Conservation (phyloP, 331 rosid species). For the Quercus phellos region DNA sequence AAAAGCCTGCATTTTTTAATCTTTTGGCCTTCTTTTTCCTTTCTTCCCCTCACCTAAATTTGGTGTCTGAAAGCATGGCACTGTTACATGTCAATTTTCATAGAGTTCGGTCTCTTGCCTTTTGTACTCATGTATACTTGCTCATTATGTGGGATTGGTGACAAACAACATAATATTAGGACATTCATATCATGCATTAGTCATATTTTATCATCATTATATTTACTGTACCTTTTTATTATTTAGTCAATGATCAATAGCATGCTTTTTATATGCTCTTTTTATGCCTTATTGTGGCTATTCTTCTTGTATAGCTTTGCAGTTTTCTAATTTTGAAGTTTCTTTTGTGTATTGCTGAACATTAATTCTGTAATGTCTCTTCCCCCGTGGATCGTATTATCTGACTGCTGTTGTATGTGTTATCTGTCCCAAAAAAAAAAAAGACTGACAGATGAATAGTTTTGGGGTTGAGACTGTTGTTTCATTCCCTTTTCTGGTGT, state of each 20-base stretch:
- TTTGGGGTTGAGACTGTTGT: too few species aligned
- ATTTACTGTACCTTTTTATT: slow-evolving; percentile 1
- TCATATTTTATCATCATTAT: slow-evolving; percentile 17
- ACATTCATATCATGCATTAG: slow-evolving; percentile 20
- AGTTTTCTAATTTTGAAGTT: not conserved
- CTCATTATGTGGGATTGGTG: slow-evolving; percentile 21
- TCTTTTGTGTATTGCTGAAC: not conserved
- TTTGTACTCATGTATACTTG: slow-evolving; percentile 29
- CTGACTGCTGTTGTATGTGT: not conserved
- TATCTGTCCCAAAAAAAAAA: too few species aligned
- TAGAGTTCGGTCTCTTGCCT: slow-evolving; percentile 18
- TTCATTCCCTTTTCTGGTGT: too few species aligned
- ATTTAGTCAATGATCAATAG: not conserved
- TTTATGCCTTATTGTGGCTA: not conserved
- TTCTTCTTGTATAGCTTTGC: not conserved
- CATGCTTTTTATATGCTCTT: not conserved
- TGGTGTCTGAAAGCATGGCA: slow-evolving; percentile 27
- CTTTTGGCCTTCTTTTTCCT: slow-evolving; percentile 29
- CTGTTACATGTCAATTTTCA: slow-evolving; percentile 27
- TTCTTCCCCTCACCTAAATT: slow-evolving; percentile 29
- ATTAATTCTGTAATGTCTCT: not conserved
- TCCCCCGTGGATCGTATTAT: not conserved
- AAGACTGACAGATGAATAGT: too few species aligned
- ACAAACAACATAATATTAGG: slow-evolving; percentile 18
- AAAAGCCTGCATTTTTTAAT: slow-evolving; percentile 36